phyloP scores from a whole-genome alignment of 495 filamentous ascomycete species.

The Xylaria bambusicola region DNA sequence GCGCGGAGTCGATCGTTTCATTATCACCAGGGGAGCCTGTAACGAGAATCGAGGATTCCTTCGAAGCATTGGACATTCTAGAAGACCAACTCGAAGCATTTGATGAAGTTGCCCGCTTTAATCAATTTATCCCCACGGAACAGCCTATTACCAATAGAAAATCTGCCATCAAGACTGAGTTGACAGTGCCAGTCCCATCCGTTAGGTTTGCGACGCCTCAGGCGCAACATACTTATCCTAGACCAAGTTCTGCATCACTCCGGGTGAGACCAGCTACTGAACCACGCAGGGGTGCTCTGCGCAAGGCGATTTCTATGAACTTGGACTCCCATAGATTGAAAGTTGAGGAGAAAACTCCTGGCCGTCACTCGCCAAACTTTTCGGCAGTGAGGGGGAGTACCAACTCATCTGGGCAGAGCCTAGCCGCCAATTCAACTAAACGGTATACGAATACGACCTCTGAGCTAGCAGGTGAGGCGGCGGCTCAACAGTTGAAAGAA shows the following conservation, averaged over 20 bases:
- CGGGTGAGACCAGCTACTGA: conserved; percentile 29
- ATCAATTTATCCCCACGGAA: conserved; percentile 40
- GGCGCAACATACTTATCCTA: conserved; percentile 24
- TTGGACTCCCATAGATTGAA: conserved; percentile 27
- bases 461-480: conserved; percentile 69
- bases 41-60: conserved; percentile 66
- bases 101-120: conserved; percentile 45
- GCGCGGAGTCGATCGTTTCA: conserved; percentile 6
- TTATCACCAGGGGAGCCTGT: conserved; percentile 40
- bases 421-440: conserved; percentile 58
- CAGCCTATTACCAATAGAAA: conserved; percentile 19
- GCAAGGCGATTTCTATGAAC: conserved; percentile 38
- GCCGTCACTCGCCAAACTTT: conserved; percentile 25
- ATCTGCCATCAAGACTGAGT: conserved; percentile 22
- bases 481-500: conserved; percentile 62
- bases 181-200: conserved; percentile 10
- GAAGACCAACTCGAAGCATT: conserved; percentile 65
- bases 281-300: conserved; percentile 32
- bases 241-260: conserved; percentile 19
- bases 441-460: conserved; percentile 66
- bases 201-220: conserved; percentile 30
- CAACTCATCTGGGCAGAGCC: conserved; percentile 49
- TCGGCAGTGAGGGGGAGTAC: conserved; percentile 35
- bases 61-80: conserved; percentile 67
- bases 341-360: conserved; percentile 32